phyloP scores from a whole-genome alignment of 2,329 filamentous ascomycete species.

The Fusarium sp. region DNA sequence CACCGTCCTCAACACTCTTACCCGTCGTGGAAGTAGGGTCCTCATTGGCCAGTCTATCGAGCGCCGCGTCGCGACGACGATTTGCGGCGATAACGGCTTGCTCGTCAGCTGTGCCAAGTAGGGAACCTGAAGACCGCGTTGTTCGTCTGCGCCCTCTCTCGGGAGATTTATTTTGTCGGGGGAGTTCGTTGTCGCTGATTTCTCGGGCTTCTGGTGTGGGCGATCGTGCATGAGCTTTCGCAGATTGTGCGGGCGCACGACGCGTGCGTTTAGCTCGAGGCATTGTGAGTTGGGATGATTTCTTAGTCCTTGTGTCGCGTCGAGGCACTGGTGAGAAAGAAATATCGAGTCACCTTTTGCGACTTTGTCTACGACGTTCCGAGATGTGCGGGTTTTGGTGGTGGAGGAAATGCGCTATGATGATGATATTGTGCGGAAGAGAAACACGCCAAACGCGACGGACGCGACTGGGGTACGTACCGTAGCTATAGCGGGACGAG shows the following conservation, averaged over 20 bases:
- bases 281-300: conserved; percentile 34
- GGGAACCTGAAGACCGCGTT: conserved; percentile 40
- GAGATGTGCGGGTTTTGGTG: conserved; percentile 5
- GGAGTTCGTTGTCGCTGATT: conserved; percentile 27
- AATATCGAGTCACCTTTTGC: conserved; percentile 1
- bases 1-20: conserved; percentile 44
- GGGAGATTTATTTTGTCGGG: conserved; percentile 27
- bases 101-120: conserved; percentile 41
- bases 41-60: conserved; percentile 51
- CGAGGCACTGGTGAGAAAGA: neutral
- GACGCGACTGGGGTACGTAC: conserved; percentile 45
- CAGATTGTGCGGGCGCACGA: conserved; percentile 41
- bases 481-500: neutral
- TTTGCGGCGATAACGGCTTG: conserved; percentile 43
- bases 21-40: conserved; percentile 48
- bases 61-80: conserved; percentile 52
- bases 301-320: conserved; percentile 1
- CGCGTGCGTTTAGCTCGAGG: conserved; percentile 48
- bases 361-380: conserved; percentile 9
- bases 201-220: conserved; percentile 31
- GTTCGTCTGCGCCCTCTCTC: conserved; percentile 42
- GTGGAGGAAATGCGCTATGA: conserved; percentile 25
- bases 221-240: conserved; percentile 36
- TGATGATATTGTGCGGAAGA: conserved; percentile 42
- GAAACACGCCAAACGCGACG: conserved; percentile 47